These are phyloP conservation scores for Scheffersomyces illinoinensis DNA, from an alignment of 1,139 yeast species.

Conservation along the genomic window DNA sequence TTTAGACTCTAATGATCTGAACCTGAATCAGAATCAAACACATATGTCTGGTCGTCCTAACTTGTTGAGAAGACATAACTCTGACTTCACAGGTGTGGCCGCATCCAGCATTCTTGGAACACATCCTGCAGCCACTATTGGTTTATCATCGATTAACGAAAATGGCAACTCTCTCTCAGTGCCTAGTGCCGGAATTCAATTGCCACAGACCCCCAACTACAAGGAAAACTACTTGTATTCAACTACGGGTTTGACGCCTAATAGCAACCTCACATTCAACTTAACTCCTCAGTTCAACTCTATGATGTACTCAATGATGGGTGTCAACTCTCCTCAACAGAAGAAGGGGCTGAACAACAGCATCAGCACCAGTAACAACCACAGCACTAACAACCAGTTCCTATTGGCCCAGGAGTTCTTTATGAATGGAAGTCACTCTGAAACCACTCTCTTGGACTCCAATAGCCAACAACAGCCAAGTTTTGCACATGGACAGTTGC, in stretches of 20 bases:
- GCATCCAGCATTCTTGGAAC: slow-evolving; percentile 9
- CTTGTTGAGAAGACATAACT: slow-evolving; percentile 30
- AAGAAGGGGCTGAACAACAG: slow-evolving; percentile 16
- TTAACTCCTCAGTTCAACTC: slow-evolving; percentile 48
- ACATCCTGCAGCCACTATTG: slow-evolving; percentile 2
- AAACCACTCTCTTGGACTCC: neutral
- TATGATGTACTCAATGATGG: slow-evolving; percentile 43
- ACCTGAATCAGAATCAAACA: neutral
- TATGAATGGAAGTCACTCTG: slow-evolving; percentile 11
- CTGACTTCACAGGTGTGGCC: slow-evolving; percentile 27
- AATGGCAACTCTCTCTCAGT: slow-evolving; percentile 5
- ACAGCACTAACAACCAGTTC: slow-evolving; percentile 14
- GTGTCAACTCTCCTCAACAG: slow-evolving; percentile 35
- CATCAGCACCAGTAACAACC: slow-evolving; percentile 10
- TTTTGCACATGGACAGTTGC: neutral
- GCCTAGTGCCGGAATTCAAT: slow-evolving; percentile 5
- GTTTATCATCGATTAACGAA: slow-evolving; percentile 18
- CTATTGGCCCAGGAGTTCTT: slow-evolving; percentile 34
- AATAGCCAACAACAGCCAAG: neutral
- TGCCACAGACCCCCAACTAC: slow-evolving; percentile 40
- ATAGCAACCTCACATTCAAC: slow-evolving; percentile 25
- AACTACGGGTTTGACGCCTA: slow-evolving; percentile 38
- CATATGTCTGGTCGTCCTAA: slow-evolving; percentile 7
- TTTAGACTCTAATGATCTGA: neutral
- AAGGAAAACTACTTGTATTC: slow-evolving; percentile 33